Percentiles rank a stretch among this genome's conserved stretches.
phyloP scores from a whole-genome alignment of 305 asterid genomes.

The Fraxinus latifolia region DNA sequence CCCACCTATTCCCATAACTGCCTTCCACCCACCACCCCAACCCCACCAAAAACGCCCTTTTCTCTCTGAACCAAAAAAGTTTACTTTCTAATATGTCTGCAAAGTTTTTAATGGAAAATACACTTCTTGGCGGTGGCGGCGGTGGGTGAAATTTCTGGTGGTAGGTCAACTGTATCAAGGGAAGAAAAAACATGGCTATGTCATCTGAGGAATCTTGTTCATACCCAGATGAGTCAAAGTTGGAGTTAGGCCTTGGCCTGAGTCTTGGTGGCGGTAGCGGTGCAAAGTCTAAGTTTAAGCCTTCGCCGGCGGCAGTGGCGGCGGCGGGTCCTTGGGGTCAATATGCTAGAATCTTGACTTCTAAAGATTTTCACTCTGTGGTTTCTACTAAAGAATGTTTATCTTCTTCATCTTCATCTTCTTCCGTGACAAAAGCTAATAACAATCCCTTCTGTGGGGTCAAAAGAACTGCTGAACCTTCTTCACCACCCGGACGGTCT shows the following conservation, averaged over 20 bases:
- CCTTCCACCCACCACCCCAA: constrained; percentile 12
- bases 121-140: constrained; percentile 21
- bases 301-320: constrained; percentile 16
- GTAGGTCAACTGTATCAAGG: constrained; percentile 41
- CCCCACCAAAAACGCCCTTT: background rate
- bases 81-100: background rate
- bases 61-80: constrained; percentile 22
- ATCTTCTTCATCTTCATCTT: constrained; percentile 47
- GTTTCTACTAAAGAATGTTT: constrained; percentile 29
- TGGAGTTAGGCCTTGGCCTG: constrained; percentile 80
- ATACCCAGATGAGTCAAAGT: constrained; percentile 51
- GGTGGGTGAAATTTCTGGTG: constrained; percentile 22
- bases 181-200: constrained; percentile 36
- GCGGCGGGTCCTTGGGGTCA: constrained; percentile 37
- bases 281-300: constrained; percentile 29
- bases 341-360: constrained; percentile 54
- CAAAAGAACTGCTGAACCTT: constrained; percentile 66
- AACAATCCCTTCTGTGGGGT: constrained; percentile 50
- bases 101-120: constrained; percentile 17
- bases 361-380: constrained; percentile 42
- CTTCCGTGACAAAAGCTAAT: constrained; percentile 40
- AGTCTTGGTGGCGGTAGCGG: constrained; percentile 48
- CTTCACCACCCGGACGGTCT: constrained; percentile 67
- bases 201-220: constrained; percentile 69
- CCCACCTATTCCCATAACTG: constrained; percentile 17